A percentile compares a stretch with the other conserved stretches of the same genome.
These are phyloP conservation scores for Cyberlindnera mississippiensis DNA, from an alignment of 805 yeast genomes.

Conservation along the genomic window DNA sequence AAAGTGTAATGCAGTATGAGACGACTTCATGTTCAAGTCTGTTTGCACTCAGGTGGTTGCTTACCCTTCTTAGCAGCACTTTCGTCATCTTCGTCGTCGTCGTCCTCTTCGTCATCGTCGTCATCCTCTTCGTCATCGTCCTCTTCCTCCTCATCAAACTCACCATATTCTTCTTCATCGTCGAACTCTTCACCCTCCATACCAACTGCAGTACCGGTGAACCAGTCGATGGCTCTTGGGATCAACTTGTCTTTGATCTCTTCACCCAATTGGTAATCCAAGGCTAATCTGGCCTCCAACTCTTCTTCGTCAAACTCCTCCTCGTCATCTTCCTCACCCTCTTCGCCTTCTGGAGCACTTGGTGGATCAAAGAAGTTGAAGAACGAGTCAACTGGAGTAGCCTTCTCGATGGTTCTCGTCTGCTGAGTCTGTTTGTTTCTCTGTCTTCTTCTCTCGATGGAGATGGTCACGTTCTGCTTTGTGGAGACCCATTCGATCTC, in stretches of 20 bases:
- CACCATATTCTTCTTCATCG: conserved; percentile 45
- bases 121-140: conserved; percentile 36
- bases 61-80: conserved; percentile 32
- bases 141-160: conserved; percentile 36
- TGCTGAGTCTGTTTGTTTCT: conserved; percentile 95
- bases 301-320: conserved; percentile 63
- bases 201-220: conserved; percentile 93
- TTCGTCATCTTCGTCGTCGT: conserved; percentile 16
- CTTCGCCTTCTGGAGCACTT: conserved; percentile 54
- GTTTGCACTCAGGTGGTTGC: conserved; percentile 76
- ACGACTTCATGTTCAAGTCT: conserved; percentile 23
- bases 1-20: too few relatives aligned
- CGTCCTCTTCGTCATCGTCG: conserved; percentile 32
- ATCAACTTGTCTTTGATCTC: conserved; percentile 92
- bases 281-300: conserved; percentile 77
- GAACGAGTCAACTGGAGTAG: conserved; percentile 91
- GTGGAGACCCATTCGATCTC: conserved; percentile 80
- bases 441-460: conserved; percentile 92
- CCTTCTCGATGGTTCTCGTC: conserved; percentile 91
- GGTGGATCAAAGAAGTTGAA: conserved; percentile 97
- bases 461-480: conserved; percentile 78
- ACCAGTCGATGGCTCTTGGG: conserved; percentile 98
- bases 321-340: conserved; percentile 52
- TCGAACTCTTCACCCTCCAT: conserved; percentile 63
- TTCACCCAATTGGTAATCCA: conserved; percentile 95